phyloP scores from a whole-genome alignment of 2,329 filamentous ascomycete species.

The Teratosphaeria pseudoeucalypti region DNA sequence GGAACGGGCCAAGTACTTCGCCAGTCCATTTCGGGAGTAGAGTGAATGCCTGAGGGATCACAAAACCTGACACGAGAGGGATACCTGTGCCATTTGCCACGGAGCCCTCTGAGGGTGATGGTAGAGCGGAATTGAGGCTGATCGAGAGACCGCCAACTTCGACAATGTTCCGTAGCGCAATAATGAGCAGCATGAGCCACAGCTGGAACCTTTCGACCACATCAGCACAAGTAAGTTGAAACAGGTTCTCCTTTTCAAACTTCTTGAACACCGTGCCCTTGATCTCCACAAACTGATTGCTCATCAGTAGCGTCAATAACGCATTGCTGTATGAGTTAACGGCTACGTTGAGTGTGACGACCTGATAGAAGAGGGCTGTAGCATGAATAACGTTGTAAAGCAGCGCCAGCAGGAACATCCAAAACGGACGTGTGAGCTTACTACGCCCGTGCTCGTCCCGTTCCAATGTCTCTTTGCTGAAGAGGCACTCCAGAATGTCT shows the following conservation, averaged over 20 bases:
- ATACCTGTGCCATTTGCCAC: conserved; percentile 37
- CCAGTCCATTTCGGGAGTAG: conserved; percentile 77
- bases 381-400: conserved; percentile 83
- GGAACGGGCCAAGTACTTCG: conserved; percentile 82
- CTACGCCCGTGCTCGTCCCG: conserved; percentile 79
- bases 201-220: conserved; percentile 95
- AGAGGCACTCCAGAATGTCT: conserved; percentile 90
- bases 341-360: conserved; percentile 93
- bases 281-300: conserved; percentile 98
- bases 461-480: conserved; percentile 85
- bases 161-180: conserved; percentile 89
- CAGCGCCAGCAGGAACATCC: conserved; percentile 80
- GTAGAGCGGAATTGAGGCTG: conserved; percentile 18
- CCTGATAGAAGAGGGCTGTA: conserved; percentile 86
- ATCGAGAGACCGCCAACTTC: conserved; percentile 78
- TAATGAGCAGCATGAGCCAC: conserved; percentile 95
- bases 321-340: conserved; percentile 99
- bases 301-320: conserved; percentile 79
- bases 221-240: conserved; percentile 92
- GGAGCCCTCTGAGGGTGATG: conserved; percentile 17
- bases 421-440: conserved; percentile 78
- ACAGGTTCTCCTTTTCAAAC: conserved; percentile 94
- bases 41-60: conserved; percentile 83
- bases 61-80: conserved; percentile 51
- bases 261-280: conserved; percentile 98